A percentile compares a stretch with the other conserved stretches of the same genome.
Evolutionary conservation across 768 basidiomycete genomes (phyloP).

Genomic region (Phanerochaete sordida): DNA sequence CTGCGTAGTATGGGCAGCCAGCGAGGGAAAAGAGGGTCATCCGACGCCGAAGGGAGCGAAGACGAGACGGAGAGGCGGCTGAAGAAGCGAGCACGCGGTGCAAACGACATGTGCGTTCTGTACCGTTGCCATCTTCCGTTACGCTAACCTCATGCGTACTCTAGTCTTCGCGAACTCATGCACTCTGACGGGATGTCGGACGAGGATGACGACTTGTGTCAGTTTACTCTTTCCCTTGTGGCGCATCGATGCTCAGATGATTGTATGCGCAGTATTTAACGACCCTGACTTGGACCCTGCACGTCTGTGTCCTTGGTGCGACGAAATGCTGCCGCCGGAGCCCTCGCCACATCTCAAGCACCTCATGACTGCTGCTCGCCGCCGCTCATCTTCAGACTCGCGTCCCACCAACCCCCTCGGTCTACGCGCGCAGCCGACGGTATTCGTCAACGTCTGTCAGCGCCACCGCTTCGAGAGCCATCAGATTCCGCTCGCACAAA

Average conservation of each 20-base stretch:
- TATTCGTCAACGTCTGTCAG: constrained; percentile 69
- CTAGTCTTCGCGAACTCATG: constrained; percentile 14
- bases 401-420: constrained; percentile 70
- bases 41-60: constrained; percentile 20
- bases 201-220: constrained; percentile 20
- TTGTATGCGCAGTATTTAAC: constrained; percentile 41
- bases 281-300: constrained; percentile 55
- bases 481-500: constrained; percentile 67
- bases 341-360: constrained; percentile 58
- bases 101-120: constrained; percentile 16
- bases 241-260: background rate
- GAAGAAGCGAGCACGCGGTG: constrained; percentile 24
- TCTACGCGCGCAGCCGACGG: constrained; percentile 43
- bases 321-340: constrained; percentile 57
- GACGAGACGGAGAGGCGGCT: constrained; percentile 28
- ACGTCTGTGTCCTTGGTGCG: constrained; percentile 79
- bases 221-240: background rate
- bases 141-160: background rate
- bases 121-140: background rate
- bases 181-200: constrained; percentile 11
- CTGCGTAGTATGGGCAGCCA: constrained; percentile 36
- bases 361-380: constrained; percentile 48
- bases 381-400: constrained; percentile 56
- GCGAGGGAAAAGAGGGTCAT: constrained; percentile 30
- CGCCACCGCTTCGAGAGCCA: constrained; percentile 75